Evolutionary conservation across 106 monocot species (phyloP).

Genomic region (Gastrodia elata): DNA sequence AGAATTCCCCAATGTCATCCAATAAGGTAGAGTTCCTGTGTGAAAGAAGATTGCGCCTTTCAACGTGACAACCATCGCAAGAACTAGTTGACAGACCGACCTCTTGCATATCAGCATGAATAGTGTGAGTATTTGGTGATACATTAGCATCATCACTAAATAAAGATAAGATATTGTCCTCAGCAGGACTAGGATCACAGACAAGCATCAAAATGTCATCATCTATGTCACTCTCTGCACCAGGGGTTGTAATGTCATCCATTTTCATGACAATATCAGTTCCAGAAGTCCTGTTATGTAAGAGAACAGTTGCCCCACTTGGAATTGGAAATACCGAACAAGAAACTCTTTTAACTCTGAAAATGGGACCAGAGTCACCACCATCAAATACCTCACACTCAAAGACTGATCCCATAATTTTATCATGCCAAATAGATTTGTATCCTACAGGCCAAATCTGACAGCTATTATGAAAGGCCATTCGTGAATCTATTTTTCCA

Average conservation of each 20-base stretch:
- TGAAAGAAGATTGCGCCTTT: slow-evolving; percentile 2
- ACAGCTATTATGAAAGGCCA: slow-evolving; percentile 44
- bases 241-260: slow-evolving; percentile 17
- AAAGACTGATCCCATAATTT: slow-evolving; percentile 81
- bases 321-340: slow-evolving; percentile 53
- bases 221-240: slow-evolving; percentile 28
- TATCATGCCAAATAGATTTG: slow-evolving; percentile 84
- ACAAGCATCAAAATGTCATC: slow-evolving; percentile 55
- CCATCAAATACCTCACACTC: slow-evolving; percentile 79
- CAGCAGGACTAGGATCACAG: slow-evolving; percentile 41
- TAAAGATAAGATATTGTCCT: slow-evolving; percentile 43
- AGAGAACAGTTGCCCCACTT: slow-evolving; percentile 50
- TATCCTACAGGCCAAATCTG: slow-evolving; percentile 95
- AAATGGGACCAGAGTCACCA: slow-evolving; percentile 72
- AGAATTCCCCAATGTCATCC: slow-evolving; percentile 76
- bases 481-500: slow-evolving; percentile 52
- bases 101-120: slow-evolving; percentile 17
- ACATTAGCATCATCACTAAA: slow-evolving; percentile 18
- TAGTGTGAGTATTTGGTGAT: slow-evolving; percentile 4
- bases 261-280: slow-evolving; percentile 19
- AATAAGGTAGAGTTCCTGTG: slow-evolving; percentile 7
- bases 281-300: slow-evolving; percentile 17
- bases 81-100: slow-evolving; percentile 1
- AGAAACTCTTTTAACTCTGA: slow-evolving; percentile 67
- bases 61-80: background rate